Conservation (phyloP, 805 yeast species). For the Starmerella sp. region DNA sequence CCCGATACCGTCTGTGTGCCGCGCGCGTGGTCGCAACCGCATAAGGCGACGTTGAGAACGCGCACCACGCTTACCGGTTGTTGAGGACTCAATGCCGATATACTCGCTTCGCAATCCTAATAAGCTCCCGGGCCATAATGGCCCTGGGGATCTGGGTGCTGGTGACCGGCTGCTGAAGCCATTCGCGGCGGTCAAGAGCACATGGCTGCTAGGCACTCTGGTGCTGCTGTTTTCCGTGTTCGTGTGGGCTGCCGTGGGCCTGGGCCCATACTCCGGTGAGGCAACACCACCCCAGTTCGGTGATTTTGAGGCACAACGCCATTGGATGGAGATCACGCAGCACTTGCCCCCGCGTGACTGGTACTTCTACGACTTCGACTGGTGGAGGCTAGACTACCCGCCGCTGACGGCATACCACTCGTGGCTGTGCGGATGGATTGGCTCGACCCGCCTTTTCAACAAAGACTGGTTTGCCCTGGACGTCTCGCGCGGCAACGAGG, state of each 20-base stretch:
- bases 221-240: slow-evolving; percentile 48
- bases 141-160: neutral
- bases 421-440: slow-evolving; percentile 61
- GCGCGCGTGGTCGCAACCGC: neutral
- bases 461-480: slow-evolving; percentile 67
- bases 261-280: slow-evolving; percentile 78
- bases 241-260: slow-evolving; percentile 71
- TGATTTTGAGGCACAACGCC: slow-evolving; percentile 96
- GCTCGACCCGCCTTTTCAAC: slow-evolving; percentile 40
- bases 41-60: neutral
- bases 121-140: neutral
- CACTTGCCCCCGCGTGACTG: slow-evolving; percentile 63
- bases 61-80: neutral
- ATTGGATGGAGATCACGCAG: slow-evolving; percentile 89
- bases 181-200: slow-evolving; percentile 31
- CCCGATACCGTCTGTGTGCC: neutral
- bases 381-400: slow-evolving; percentile 97
- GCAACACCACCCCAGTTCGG: slow-evolving; percentile 71
- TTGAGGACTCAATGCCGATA: neutral
- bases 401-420: slow-evolving; percentile 94
- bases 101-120: neutral
- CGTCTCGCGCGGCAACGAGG: slow-evolving; percentile 65
- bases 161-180: slow-evolving; percentile 12
- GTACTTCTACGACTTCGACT: slow-evolving; percentile 80
- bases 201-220: slow-evolving; percentile 81